phyloP scores from a whole-genome alignment of 257 asterid species.

The Solanum chiquidenum region DNA sequence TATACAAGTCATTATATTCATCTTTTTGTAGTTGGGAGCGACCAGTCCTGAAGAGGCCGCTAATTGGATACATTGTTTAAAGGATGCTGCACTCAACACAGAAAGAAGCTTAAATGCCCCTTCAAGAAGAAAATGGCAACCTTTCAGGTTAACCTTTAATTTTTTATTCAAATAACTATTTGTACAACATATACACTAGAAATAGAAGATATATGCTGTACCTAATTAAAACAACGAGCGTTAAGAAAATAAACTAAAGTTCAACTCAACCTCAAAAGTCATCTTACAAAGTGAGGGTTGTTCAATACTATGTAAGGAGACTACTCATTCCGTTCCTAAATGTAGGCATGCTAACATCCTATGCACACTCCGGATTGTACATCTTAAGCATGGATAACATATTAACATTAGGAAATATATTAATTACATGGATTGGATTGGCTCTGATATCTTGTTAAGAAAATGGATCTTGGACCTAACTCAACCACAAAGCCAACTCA shows the following conservation, averaged over 20 bases:
- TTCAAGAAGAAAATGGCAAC: conserved; percentile 66
- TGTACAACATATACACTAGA: neutral
- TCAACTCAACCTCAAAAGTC: neutral
- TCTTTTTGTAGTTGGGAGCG: conserved; percentile 57
- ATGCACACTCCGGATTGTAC: neutral
- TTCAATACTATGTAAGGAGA: neutral
- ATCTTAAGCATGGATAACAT: neutral
- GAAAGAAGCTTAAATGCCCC: conserved; percentile 21
- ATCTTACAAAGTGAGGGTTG: neutral
- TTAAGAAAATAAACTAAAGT: neutral
- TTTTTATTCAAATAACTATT: neutral
- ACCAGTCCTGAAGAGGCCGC: conserved; percentile 86
- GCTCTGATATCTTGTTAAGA: neutral
- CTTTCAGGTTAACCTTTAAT: conserved; percentile 43
- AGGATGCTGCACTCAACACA: conserved; percentile 49
- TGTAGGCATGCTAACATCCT: neutral
- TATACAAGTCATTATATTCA: neutral
- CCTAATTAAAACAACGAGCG: neutral
- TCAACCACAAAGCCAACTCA: neutral
- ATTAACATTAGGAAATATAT: neutral
- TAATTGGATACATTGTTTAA: conserved; percentile 59
- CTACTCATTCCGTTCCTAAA: neutral
- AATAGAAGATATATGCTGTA: neutral
- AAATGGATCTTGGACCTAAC: neutral
- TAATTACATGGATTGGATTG: neutral